A percentile compares a stretch with the other conserved stretches of the same genome.
These are phyloP conservation scores for Zangia roseola DNA, from an alignment of 768 basidiomycete genomes.

Conservation along the genomic window DNA sequence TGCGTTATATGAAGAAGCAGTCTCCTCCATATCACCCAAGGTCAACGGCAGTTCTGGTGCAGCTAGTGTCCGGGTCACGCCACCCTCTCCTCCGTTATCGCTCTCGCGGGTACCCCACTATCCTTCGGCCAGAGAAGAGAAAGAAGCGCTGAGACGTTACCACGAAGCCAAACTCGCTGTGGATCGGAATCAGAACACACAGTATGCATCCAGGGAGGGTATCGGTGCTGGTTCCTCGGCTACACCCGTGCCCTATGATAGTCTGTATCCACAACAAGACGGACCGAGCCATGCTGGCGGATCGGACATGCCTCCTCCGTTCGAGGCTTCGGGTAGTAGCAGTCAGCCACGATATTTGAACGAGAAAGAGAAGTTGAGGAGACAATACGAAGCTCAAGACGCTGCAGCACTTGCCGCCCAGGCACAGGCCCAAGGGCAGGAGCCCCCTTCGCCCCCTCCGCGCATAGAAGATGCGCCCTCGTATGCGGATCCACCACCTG, in stretches of 20 bases:
- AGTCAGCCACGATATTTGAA: conserved; percentile 38
- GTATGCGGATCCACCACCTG: conserved; percentile 20
- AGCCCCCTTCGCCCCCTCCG: conserved; percentile 17
- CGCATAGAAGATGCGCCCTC: conserved; percentile 23
- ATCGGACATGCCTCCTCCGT: conserved; percentile 52
- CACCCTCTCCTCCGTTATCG: conserved; percentile 30
- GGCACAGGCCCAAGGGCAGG: conserved; percentile 13
- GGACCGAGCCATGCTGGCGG: conserved; percentile 22
- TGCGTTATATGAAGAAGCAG: conserved; percentile 44
- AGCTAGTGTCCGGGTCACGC: conserved; percentile 26
- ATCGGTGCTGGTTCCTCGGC: conserved; percentile 20
- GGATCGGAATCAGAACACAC: conserved; percentile 49
- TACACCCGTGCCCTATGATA: conserved; percentile 60
- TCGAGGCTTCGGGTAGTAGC: conserved; percentile 41
- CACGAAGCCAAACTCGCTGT: conserved; percentile 73
- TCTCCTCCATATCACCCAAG: conserved; percentile 37
- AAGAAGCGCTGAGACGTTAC: conserved; percentile 65
- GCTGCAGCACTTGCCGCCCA: conserved; percentile 43
- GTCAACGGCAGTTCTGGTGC: conserved; percentile 12
- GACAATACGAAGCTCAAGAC: conserved; percentile 66
- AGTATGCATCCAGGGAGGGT: conserved; percentile 24
- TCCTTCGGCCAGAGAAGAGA: conserved; percentile 70
- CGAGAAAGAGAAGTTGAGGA: conserved; percentile 71
- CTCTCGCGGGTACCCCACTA: conserved; percentile 44
- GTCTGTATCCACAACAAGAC: conserved; percentile 49